Base-by-base conservation (phyloP, 1,139 yeast genomes). In the Kodamaea fungicola region DNA sequence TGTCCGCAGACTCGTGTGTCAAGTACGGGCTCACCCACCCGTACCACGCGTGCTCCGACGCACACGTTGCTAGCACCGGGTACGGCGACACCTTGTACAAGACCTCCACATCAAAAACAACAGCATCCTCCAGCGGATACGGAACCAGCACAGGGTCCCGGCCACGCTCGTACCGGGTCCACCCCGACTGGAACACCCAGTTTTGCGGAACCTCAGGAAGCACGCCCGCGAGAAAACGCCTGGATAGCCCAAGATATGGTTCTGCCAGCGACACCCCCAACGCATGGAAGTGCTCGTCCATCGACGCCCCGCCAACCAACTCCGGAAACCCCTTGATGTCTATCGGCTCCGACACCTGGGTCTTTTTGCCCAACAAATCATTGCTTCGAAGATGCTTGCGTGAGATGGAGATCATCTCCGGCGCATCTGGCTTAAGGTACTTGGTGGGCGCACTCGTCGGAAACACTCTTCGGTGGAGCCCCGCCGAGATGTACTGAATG, bases 11-110 rank as follows among this genome's bases (percentile, higher is more conserved):
- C 1, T 54, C 42, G n/a, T 55, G 77, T 2, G 81, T 68, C 12
- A 92, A 59, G 56, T 75, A 79, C 0, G 98, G 98, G 0, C 96
- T 88, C 1, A 88, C 81, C 99, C 99, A 94, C 0, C 83, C 82
- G 55, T 90, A 94, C 96, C 97, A 89, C 0, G 97, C 96, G 12
- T 73, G 65, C 0, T 71, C 56, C 0, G 96, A 79, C 1, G 76
- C 83, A 7, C 97, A 95, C 0, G 88, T 78, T 2, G 96, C 96
- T 60, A 94, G 56, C 0, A 86, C 80, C 0, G 97, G 81, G 55
- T 79, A 89, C 7, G 75, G 76, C 0, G 94, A 78, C 1, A 77
- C 57, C 45, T 87, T 83, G 62, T 88, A 90, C 55, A 90, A 55
- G 0, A 84, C 88, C 57, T 94, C 99, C 6, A 87, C 92, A 59